Evolutionary conservation across 805 yeast genomes (phyloP), one percentile per base, ranked within the genome.

Genomic region (Metschnikowia shivogae): DNA sequence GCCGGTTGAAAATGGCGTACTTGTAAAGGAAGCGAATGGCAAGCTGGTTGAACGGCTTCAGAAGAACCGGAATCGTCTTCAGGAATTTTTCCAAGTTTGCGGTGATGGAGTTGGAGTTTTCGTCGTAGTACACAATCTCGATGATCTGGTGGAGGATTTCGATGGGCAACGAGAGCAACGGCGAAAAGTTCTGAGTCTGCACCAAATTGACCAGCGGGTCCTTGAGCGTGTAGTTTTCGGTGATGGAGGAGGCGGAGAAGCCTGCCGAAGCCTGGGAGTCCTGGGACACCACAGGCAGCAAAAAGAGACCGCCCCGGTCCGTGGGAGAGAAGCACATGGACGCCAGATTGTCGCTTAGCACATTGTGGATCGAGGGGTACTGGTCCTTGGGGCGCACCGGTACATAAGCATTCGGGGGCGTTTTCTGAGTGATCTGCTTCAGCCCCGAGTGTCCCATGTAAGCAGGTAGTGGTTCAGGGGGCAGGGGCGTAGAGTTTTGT

Each of bases 1-100:
- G 92, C 34, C 93, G 78, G 49, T 87, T 83, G 65, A 89, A 85
- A 41, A 78, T 77, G 49, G 86, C 82, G 56, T 83, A 84, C 53
- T 78, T 77, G 64, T 83, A 84, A 24, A 81, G 64, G 50, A 81
- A 76, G 49, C 82, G 77, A 39, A 76, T 65, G 29, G 82, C 75
- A 27, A 83, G 67, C 46, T 77, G 76, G 57, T 81, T 75, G 58
- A 84, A 78, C 12, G 79, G 74, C 53, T 74, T 77, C 57, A 78
- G 77, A 14, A 84, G 80, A 3, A 80, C 67, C 2, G 80, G 70
- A 39, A 80, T 71, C 24, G 81, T 75, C 41, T 73, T 71, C 46
- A 77, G 61, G 57, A 80, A 80, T 48, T 66, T 68, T 42, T 74
- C 76, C 39, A 78, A 61, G 58, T 79, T 78, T 27, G 74, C 70